Conservation (phyloP, 495 filamentous ascomycete species). For the Tuber calosporum region DNA sequence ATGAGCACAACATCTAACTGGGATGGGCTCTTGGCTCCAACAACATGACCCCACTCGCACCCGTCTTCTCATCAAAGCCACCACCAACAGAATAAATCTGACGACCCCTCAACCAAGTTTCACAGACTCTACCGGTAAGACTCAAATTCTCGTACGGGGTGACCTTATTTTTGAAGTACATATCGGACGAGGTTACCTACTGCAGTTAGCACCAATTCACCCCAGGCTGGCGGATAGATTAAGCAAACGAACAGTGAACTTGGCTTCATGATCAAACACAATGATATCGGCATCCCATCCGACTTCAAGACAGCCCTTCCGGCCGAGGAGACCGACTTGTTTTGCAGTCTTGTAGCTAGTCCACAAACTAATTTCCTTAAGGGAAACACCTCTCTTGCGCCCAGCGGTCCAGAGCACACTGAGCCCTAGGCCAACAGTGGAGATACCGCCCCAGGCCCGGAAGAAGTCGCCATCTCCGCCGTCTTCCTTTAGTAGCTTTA, state of each 20-base stretch:
- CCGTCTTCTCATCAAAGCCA: constrained; percentile 56
- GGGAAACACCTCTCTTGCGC: constrained; percentile 47
- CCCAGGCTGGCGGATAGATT: background rate
- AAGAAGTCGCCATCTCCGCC: constrained; percentile 70
- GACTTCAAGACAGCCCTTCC: constrained; percentile 73
- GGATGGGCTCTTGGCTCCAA: constrained; percentile 37
- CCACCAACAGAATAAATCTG: constrained; percentile 59
- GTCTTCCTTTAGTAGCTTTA: constrained; percentile 64
- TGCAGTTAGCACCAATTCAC: background rate
- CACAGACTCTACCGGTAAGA: constrained; percentile 71
- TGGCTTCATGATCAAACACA: constrained; percentile 78
- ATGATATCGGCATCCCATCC: constrained; percentile 90
- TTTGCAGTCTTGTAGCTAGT: constrained; percentile 81
- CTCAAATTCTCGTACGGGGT: constrained; percentile 81
- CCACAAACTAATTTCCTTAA: constrained; percentile 73
- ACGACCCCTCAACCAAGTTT: constrained; percentile 82
- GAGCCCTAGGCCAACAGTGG: constrained; percentile 83
- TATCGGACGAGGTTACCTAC: constrained; percentile 47
- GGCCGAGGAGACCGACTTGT: constrained; percentile 78
- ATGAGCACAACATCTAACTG: constrained; percentile 9
- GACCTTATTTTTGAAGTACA: constrained; percentile 95
- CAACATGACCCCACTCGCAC: constrained; percentile 55
- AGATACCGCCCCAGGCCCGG: constrained; percentile 92
- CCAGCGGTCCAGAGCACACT: constrained; percentile 84
- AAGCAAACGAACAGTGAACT: constrained; percentile 59